Conservation (phyloP, 805 yeast genomes). For the Yarrowia bubula region DNA sequence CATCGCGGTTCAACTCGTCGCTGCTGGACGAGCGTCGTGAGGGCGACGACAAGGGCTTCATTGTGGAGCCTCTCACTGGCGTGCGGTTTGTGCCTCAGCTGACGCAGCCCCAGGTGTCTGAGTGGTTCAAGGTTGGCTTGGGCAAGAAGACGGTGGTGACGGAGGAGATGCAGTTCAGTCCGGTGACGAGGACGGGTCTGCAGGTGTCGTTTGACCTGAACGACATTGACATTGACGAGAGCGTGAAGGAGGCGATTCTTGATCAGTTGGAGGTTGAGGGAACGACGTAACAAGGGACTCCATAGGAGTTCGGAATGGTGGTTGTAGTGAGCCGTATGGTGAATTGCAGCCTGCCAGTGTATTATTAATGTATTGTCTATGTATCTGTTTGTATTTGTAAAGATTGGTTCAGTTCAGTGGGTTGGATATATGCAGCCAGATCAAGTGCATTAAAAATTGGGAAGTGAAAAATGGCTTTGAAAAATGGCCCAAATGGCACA, state of each 20-base stretch:
- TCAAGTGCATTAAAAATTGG: too few relatives aligned
- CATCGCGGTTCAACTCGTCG: constrained; percentile 66
- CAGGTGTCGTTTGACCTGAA: constrained; percentile 59
- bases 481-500: too few relatives aligned
- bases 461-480: too few relatives aligned
- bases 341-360: background rate
- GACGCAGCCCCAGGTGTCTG: constrained; percentile 66
- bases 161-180: constrained; percentile 42
- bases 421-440: too few relatives aligned
- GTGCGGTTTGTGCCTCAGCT: constrained; percentile 54
- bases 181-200: constrained; percentile 63
- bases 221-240: constrained; percentile 51
- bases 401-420: too few relatives aligned
- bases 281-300: background rate
- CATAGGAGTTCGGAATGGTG: too few relatives aligned
- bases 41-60: constrained; percentile 39
- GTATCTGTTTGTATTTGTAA: background rate
- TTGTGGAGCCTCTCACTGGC: constrained; percentile 54
- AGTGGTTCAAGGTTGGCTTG: constrained; percentile 37
- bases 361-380: background rate
- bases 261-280: constrained; percentile 33
- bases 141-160: constrained; percentile 36
- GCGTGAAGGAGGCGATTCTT: constrained; percentile 44
- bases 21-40: constrained; percentile 56
- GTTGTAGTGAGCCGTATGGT: too few relatives aligned